These are phyloP conservation scores for Castanospermum australe DNA, from an alignment of 306 rosid genomes.

Conservation along the genomic window DNA sequence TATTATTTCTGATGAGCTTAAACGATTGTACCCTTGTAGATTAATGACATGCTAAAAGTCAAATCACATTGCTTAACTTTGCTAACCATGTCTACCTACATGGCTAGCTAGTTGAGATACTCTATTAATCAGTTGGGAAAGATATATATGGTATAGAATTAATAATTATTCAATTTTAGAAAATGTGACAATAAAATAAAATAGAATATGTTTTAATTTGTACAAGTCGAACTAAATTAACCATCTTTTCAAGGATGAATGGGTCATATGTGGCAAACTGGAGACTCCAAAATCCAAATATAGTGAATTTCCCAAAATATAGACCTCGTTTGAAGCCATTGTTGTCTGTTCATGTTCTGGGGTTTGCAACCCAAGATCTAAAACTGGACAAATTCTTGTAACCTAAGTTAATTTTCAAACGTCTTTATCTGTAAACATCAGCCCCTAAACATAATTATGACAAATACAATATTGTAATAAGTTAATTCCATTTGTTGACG, in stretches of 20 bases:
- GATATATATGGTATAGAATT: not conserved
- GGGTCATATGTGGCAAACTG: no score
- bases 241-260: no score
- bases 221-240: no score
- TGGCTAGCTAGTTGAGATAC: no score
- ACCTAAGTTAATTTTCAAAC: no score
- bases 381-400: slow-evolving; percentile 30
- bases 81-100: not conserved
- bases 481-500: not conserved
- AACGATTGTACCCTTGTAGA: not conserved
- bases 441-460: not conserved
- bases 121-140: slow-evolving; percentile 7
- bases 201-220: no score
- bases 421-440: slow-evolving; percentile 26
- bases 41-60: not conserved
- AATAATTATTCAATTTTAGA: no score
- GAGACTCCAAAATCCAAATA: slow-evolving; percentile 1
- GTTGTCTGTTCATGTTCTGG: slow-evolving; percentile 36
- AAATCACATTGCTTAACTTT: not conserved
- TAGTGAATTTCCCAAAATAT: slow-evolving; percentile 7
- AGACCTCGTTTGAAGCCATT: slow-evolving; percentile 40
- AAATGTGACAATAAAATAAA: no score
- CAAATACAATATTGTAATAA: not conserved
- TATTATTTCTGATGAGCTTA: not conserved
- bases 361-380: slow-evolving; percentile 39